Evolutionary conservation across 352 stramenopile genomes (phyloP).

Genomic region (Phytophthora hybrid): DNA sequence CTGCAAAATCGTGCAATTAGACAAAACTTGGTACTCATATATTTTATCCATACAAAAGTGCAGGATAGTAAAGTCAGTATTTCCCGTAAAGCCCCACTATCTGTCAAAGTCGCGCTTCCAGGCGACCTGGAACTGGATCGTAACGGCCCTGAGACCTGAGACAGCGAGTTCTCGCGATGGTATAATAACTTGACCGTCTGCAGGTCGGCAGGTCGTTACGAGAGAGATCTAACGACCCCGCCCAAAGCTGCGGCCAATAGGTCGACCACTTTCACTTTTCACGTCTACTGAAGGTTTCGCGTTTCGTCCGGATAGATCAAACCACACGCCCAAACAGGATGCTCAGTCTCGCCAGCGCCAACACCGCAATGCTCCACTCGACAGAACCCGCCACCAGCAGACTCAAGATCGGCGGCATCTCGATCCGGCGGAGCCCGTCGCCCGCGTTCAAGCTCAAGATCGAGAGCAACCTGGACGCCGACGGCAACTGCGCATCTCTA

Average conservation of each 20-base stretch:
- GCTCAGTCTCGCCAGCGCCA: constrained; percentile 26
- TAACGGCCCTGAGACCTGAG: background rate
- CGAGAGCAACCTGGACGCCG: constrained; percentile 27
- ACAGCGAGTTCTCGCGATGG: too few species aligned
- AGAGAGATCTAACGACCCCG: background rate
- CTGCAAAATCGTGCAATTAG: background rate
- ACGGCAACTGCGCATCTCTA: constrained; percentile 10
- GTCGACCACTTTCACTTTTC: constrained; percentile 28
- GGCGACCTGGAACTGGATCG: background rate
- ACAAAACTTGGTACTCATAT: background rate
- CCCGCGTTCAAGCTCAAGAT: constrained; percentile 31
- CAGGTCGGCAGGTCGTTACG: constrained; percentile 4
- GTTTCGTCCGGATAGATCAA: background rate
- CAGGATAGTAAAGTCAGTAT: background rate
- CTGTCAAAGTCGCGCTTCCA: constrained; percentile 1
- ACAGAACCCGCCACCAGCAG: constrained; percentile 9
- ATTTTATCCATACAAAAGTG: background rate
- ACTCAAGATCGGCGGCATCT: constrained; percentile 36
- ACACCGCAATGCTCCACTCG: constrained; percentile 10
- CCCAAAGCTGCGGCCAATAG: background rate
- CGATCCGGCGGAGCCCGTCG: constrained; percentile 23
- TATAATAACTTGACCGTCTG: too few species aligned
- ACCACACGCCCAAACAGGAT: constrained; percentile 1
- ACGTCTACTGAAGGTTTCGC: constrained; percentile 1
- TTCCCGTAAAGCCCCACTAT: background rate